Evolutionary conservation across 208 protist species (phyloP), one percentile per base, ranked within the genome.

Genomic region (Naegleria gruberi): DNA sequence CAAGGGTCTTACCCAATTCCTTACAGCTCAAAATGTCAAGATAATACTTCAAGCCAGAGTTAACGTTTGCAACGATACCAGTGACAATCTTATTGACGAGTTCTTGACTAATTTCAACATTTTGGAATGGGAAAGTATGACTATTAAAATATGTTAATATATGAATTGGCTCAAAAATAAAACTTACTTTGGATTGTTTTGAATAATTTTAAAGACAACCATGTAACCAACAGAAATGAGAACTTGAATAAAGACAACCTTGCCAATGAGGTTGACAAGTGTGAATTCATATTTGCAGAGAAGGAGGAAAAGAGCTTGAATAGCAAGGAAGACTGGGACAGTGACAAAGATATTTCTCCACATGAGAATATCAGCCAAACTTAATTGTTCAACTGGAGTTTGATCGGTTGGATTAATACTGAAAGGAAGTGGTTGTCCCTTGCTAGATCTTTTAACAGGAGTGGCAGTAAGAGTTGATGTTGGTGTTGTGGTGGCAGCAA

Each of bases 271-370:
- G n/a, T 44, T 88, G 5, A 65, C 37, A 26, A 88, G 45, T 42
- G 45, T n/a, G n/a, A 65, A 88, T 65, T 88, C n/a, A 65, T 88
- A 88, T 17, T 30, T 43, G 12, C 2, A 3, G 23, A 88, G 43
- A 41, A 88, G 84, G 17, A 65, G 4, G n/a, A 51, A 88, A 23
- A 65, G 37, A 42, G 84, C 84, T 37, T 88, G 84, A n/a, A 55
- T 23, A 8, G 37, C 4, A 10, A 88, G 6, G n/a, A 73, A 88
- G 3, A 65, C 2, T 37, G 37, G 12, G 3, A 51, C 3, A 23
- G 84, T 40, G 10, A 88, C 43, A 37, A 43, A 88, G 5, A 42
- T 40, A 42, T 88, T 88, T 88, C 84, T 88, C 84, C 84, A 88
- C 45, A 88, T 46, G 15, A 88, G 30, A 26, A 88, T 17, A 42